Percentiles rank a stretch among this genome's conserved stretches.
These are phyloP conservation scores for Wickerhamiella brachini DNA, from an alignment of 805 yeast species.

Conservation along the genomic window DNA sequence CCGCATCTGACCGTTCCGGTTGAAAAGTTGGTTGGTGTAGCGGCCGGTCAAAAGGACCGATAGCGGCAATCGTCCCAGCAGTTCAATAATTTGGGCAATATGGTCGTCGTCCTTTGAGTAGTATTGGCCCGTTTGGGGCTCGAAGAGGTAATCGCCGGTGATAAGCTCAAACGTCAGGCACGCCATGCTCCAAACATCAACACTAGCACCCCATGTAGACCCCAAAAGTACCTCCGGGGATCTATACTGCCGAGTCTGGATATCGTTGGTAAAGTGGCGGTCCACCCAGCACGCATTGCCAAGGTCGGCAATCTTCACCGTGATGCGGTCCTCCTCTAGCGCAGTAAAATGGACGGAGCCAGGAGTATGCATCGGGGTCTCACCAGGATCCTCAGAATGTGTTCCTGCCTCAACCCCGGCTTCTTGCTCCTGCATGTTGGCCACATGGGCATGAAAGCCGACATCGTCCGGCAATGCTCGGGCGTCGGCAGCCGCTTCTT, in stretches of 20 bases:
- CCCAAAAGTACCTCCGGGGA: conserved; percentile 80
- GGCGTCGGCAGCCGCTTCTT: background rate
- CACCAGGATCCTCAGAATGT: background rate
- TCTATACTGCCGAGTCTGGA: conserved; percentile 85
- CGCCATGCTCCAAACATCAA: conserved; percentile 94
- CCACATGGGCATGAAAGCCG: background rate
- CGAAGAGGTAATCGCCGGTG: conserved; percentile 90
- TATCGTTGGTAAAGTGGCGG: conserved; percentile 74
- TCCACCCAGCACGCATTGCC: conserved; percentile 83
- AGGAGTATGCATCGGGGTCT: background rate
- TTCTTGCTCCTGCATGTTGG: background rate
- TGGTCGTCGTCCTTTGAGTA: conserved; percentile 91
- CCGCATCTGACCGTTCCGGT: conserved; percentile 52
- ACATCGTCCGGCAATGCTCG: background rate
- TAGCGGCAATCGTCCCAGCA: conserved; percentile 55
- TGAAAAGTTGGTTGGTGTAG: conserved; percentile 49
- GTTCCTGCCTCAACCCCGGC: background rate
- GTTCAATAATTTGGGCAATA: conserved; percentile 84
- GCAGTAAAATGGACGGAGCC: conserved; percentile 9
- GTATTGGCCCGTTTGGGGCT: conserved; percentile 47
- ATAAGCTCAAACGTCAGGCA: conserved; percentile 80
- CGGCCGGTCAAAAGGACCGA: conserved; percentile 44
- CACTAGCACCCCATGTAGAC: conserved; percentile 84
- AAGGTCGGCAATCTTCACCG: conserved; percentile 81
- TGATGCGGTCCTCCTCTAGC: conserved; percentile 33